phyloP scores from a whole-genome alignment of 345 rosid species.

The Populus ilicifolia region DNA sequence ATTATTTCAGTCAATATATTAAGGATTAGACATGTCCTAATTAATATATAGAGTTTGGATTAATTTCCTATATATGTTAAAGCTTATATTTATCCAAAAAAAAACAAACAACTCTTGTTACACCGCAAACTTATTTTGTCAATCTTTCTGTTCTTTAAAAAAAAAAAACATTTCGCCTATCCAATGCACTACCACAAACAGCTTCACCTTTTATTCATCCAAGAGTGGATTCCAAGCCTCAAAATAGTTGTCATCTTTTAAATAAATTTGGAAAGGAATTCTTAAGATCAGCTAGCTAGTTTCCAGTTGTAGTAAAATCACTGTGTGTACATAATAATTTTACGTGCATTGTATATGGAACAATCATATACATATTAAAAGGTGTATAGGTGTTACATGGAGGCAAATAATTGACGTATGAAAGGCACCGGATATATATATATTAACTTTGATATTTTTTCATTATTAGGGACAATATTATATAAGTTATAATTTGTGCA shows the following conservation, averaged over 20 bases:
- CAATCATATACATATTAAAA: background rate
- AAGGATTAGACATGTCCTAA: background rate
- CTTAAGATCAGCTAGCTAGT: background rate
- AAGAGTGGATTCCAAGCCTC: background rate
- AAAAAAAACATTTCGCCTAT: background rate
- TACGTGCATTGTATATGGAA: background rate
- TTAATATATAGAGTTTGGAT: background rate
- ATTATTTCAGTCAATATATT: background rate
- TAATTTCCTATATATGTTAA: background rate
- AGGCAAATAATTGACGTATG: background rate
- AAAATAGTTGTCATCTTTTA: background rate
- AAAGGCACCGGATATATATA: background rate
- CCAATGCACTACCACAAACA: background rate
- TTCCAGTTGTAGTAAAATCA: background rate
- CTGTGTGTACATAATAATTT: background rate
- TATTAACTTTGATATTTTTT: background rate
- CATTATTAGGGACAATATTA: slow-evolving; percentile 3
- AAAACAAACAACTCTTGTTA: too few relatives aligned
- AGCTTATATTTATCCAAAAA: too few relatives aligned
- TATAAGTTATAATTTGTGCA: slow-evolving; percentile 8
- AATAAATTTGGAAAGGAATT: background rate
- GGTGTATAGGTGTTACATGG: too few relatives aligned
- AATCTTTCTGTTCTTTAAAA: background rate
- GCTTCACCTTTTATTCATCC: background rate
- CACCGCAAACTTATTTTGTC: too few relatives aligned